Evolutionary conservation across 1,284 basidiomycete species (phyloP).

Genomic region (Melampsora americana): DNA sequence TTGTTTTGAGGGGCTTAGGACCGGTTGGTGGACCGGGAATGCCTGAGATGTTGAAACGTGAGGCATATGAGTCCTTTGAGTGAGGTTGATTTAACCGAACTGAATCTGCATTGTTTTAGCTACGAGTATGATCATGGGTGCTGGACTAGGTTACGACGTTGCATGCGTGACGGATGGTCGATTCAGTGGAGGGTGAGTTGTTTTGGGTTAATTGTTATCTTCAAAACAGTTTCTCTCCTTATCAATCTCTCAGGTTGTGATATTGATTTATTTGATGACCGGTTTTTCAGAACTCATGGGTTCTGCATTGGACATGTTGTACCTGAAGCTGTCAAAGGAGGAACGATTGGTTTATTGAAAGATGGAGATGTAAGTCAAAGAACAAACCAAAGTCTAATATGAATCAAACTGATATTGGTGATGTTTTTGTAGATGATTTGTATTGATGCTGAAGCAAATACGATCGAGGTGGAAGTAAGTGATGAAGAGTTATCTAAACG

Average conservation of each 20-base stretch:
- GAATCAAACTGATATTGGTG: too few relatives aligned
- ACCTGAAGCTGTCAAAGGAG: constrained; percentile 84
- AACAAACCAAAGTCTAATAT: neutral
- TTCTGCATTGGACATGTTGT: constrained; percentile 91
- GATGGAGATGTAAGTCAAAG: constrained; percentile 70
- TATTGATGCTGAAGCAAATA: constrained; percentile 44
- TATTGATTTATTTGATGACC: neutral
- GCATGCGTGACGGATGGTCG: constrained; percentile 94
- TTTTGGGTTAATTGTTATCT: neutral
- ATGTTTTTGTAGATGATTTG: constrained; percentile 17
- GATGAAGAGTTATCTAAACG: constrained; percentile 32
- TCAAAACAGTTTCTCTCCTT: neutral
- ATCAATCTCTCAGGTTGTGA: too few relatives aligned
- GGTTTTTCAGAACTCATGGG: constrained; percentile 48
- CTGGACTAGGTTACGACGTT: constrained; percentile 82
- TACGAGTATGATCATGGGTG: constrained; percentile 70
- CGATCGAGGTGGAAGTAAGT: constrained; percentile 26
- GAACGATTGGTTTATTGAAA: constrained; percentile 80
- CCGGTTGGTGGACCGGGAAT: constrained; percentile 53
- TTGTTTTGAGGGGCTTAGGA: constrained; percentile 50
- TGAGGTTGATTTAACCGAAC: constrained; percentile 43
- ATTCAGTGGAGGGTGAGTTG: constrained; percentile 80
- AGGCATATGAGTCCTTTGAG: constrained; percentile 29
- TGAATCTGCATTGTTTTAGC: neutral
- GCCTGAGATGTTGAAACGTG: constrained; percentile 54